A percentile compares a stretch with the other conserved stretches of the same genome.
These are phyloP conservation scores for Suhomyces tanzawaensis DNA, from an alignment of 805 yeast species.

Conservation along the genomic window DNA sequence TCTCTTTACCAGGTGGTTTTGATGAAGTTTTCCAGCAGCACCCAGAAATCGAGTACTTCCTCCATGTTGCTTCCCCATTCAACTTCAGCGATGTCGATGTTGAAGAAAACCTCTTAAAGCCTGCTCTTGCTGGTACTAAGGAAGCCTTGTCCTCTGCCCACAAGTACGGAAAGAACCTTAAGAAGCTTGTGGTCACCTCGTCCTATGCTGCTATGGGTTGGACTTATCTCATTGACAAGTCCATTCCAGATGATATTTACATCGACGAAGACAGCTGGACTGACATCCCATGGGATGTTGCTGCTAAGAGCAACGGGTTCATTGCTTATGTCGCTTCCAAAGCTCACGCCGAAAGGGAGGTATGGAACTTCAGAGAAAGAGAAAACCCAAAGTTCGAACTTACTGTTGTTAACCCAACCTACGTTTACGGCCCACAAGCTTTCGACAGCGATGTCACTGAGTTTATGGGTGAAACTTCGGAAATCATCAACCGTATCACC, in stretches of 20 bases:
- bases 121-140: slow-evolving; percentile 33
- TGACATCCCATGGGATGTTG: slow-evolving; percentile 50
- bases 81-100: slow-evolving; percentile 14
- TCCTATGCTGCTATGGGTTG: slow-evolving; percentile 18
- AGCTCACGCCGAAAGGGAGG: slow-evolving; percentile 57
- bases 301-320: slow-evolving; percentile 36
- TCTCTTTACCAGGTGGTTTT: slow-evolving; percentile 24
- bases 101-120: slow-evolving; percentile 21
- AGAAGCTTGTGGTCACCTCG: slow-evolving; percentile 24
- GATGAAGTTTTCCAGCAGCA: slow-evolving; percentile 25
- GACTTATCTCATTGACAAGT: slow-evolving; percentile 21
- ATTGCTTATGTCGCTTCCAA: slow-evolving; percentile 59
- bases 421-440: slow-evolving; percentile 43
- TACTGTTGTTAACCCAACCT: slow-evolving; percentile 34
- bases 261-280: slow-evolving; percentile 52
- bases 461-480: slow-evolving; percentile 14
- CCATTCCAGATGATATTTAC: slow-evolving; percentile 15
- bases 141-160: slow-evolving; percentile 21
- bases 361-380: slow-evolving; percentile 52
- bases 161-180: slow-evolving; percentile 15
- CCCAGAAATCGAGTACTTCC: slow-evolving; percentile 24
- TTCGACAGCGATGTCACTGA: slow-evolving; percentile 23
- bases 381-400: slow-evolving; percentile 24
- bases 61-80: slow-evolving; percentile 38
- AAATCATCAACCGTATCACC: slow-evolving; percentile 16